A percentile compares a stretch with the other conserved stretches of the same genome.
Evolutionary conservation across 345 rosid genomes (phyloP).

Genomic region (Turritis glabra): DNA sequence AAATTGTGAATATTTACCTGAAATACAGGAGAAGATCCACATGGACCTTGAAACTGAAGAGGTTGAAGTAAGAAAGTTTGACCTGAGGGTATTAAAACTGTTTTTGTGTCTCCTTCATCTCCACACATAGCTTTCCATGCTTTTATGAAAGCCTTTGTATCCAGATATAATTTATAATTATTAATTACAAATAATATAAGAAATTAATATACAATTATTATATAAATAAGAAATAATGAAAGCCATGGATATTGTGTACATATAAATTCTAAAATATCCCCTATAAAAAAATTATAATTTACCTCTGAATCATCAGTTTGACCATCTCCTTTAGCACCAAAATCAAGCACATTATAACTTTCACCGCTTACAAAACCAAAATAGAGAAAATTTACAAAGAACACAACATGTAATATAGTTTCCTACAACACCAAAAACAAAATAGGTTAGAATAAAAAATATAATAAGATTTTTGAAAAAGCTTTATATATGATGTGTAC

Average conservation of each 20-base stretch:
- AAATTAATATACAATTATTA: neutral
- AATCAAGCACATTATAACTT: slow-evolving; percentile 5
- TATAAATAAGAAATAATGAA: no score
- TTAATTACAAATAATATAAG: no score
- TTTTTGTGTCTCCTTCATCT: neutral
- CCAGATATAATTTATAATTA: neutral
- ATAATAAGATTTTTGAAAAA: neutral
- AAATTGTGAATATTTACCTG: no score
- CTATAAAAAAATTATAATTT: neutral
- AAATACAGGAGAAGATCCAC: slow-evolving; percentile 3
- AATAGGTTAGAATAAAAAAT: neutral
- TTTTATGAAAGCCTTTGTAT: neutral
- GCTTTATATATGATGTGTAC: neutral
- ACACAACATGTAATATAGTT: neutral
- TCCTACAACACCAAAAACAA: slow-evolving; percentile 4
- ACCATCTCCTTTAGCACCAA: slow-evolving; percentile 3
- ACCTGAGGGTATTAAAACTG: neutral
- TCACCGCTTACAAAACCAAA: neutral
- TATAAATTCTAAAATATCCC: no score
- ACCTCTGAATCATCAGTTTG: neutral
- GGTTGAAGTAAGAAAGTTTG: slow-evolving; percentile 12
- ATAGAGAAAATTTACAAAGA: neutral
- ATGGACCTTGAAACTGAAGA: slow-evolving; percentile 9
- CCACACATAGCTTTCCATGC: slow-evolving; percentile 12
- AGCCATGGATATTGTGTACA: no score